Base-by-base conservation (phyloP, 192 early-diverging fungal genomes). In the Coemansia sp. region DNA sequence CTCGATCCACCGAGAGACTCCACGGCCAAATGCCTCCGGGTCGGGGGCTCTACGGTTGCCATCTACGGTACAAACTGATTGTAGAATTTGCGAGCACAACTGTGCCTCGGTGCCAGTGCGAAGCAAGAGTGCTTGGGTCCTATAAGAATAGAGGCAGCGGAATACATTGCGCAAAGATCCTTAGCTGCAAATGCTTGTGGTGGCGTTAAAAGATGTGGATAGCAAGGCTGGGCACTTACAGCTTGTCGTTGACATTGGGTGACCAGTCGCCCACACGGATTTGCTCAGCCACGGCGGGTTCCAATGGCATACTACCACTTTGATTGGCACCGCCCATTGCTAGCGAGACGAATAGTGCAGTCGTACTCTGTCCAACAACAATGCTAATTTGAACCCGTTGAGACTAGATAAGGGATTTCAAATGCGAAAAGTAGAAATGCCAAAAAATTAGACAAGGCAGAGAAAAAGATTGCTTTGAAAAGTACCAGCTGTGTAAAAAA, bases 71-170 rank as follows among this genome's bases (percentile, higher is more conserved):
- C 78, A 81, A 1, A 33, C 69, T 0, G 62, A 43, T 4, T 35
- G 72, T 33, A 81, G 62, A n/a, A 81, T 59, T 57, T 81, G 69
- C 3, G 78, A 42, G 38, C 73, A 81, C 13, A 81, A 28, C 20
- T 38, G 58, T 5, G 58, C 51, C 36, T 68, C 73, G 48, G 59
- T 42, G 39, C 40, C 59, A 10, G 73, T 9, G 6, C 62, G 48
- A 11, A 60, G 51, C 37, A 81, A 31, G n/a, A 81, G 48, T 35
- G 66, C 66, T 36, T 81, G 69, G 3, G 73, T 68, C 26, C 78
- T 81, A 81, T 26, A 55, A n/a, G n/a, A 28, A 13, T 11, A 42
- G 36, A 1, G 43, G 40, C 33, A 16, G 37, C 11, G 16, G 9
- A 16, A 39, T 6, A n/a, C 40, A 42, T 46, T 46, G 43, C 3